A percentile compares a stretch with the other conserved stretches of the same genome.
Evolutionary conservation across 768 basidiomycete genomes (phyloP).

Genomic region (Suillus bovinus): DNA sequence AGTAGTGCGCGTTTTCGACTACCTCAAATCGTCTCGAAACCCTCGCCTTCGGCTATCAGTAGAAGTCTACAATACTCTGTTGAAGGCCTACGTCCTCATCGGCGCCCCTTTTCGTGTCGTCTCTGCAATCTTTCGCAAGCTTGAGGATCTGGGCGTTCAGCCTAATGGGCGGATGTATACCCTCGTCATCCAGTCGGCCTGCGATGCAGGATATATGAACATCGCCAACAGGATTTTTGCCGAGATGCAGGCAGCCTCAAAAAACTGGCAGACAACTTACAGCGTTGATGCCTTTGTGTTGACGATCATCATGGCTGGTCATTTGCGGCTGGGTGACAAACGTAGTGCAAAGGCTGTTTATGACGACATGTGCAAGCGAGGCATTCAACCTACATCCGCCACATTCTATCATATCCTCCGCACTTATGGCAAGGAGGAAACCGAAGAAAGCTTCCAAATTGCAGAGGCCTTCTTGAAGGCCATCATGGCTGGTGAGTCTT

Average conservation of each 20-base stretch:
- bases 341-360: conserved; percentile 62
- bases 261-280: conserved; percentile 37
- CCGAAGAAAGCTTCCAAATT: conserved; percentile 49
- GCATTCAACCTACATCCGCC: conserved; percentile 65
- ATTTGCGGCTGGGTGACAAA: conserved; percentile 55
- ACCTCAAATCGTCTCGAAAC: conserved; percentile 41
- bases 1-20: conserved; percentile 70
- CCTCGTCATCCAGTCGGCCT: conserved; percentile 77
- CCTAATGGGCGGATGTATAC: conserved; percentile 70
- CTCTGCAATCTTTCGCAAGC: conserved; percentile 56
- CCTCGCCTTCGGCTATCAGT: conserved; percentile 47
- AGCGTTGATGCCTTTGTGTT: conserved; percentile 59
- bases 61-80: conserved; percentile 71
- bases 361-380: conserved; percentile 66
- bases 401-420: conserved; percentile 70
- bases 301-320: conserved; percentile 76
- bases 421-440: conserved; percentile 54
- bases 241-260: conserved; percentile 58
- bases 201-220: conserved; percentile 66
- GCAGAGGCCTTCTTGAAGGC: conserved; percentile 67
- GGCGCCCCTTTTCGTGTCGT: conserved; percentile 75
- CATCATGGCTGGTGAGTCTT: conserved; percentile 41
- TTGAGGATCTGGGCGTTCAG: conserved; percentile 48
- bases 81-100: conserved; percentile 82
- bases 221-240: conserved; percentile 65